These are phyloP conservation scores for Tetracladium maxilliforme DNA, from an alignment of 2,329 filamentous ascomycete genomes.

Conservation along the genomic window DNA sequence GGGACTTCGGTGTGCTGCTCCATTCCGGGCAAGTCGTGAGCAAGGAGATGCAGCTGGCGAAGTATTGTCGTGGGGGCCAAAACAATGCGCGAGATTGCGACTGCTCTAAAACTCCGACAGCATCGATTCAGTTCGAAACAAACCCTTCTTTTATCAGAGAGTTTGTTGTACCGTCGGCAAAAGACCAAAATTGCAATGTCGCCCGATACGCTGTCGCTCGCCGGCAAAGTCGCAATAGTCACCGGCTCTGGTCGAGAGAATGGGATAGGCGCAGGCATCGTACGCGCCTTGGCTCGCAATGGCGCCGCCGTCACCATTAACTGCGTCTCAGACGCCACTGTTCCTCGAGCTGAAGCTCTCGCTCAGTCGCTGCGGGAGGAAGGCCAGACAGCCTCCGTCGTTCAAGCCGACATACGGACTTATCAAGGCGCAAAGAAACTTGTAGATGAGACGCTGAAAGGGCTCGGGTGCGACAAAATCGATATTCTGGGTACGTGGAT, in stretches of 20 bases:
- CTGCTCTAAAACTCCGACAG: too few relatives aligned
- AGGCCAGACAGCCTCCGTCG: constrained; percentile 7
- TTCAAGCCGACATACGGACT: constrained; percentile 18
- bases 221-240: constrained; percentile 25
- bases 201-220: constrained; percentile 20
- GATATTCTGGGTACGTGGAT: constrained; percentile 22
- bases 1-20: too few relatives aligned
- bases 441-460: constrained; percentile 17
- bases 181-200: too few relatives aligned
- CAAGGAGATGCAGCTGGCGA: too few relatives aligned
- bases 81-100: too few relatives aligned
- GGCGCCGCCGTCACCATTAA: constrained; percentile 24
- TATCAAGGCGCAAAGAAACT: constrained; percentile 16
- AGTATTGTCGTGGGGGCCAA: too few relatives aligned
- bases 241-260: constrained; percentile 28
- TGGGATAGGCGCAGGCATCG: constrained; percentile 26
- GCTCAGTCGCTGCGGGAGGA: too few relatives aligned
- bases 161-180: too few relatives aligned
- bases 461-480: constrained; percentile 18
- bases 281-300: constrained; percentile 21
- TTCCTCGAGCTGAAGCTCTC: constrained; percentile 13
- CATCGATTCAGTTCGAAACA: too few relatives aligned
- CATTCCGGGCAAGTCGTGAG: too few relatives aligned
- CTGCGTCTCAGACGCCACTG: constrained; percentile 19
- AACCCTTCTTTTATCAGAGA: too few relatives aligned